Base-by-base conservation (phyloP, 306 rosid genomes). In the Sechiopsis laciniata region DNA sequence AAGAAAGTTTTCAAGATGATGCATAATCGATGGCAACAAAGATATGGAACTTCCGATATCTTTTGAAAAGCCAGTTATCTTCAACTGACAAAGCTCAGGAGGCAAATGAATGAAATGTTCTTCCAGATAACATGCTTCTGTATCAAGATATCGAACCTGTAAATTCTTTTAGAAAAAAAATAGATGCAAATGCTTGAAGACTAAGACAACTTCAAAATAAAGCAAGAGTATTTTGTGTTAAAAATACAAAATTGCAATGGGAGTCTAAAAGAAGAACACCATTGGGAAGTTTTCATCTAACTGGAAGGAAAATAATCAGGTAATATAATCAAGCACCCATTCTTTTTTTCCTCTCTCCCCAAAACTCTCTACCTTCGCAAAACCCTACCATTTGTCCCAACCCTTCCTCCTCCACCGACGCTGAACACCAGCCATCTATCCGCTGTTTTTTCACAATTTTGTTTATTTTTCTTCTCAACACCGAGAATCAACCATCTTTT, bases 11-110 rank as follows among this genome's bases (percentile, higher is more conserved):
- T 85, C 96, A 64, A 94, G 88, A 75, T 92, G 99, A 74, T 94
- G 97, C 96, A 94, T 94, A 53, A 94, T 68, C 52, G 98, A 94
- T 56, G 98, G 98, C 78, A 94, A 82, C 83, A 94, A 78, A 80
- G 96, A 94, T 79, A 94, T 59, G 61, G 98, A 90, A 83, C 98
- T 94, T 26, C 97, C 98, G 20, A 94, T 84, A 75, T 94, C 96
- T 83, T 94, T 94, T 6, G 98, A 89, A 87, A 94, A 94, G 69
- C 97, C 96, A 35, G 81, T 64, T 78, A 94, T 77, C 84, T 94
- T 94, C 82, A 94, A 80, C 51, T 94, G 87, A 78, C 95, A 94
- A 67, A 89, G 74, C 84, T 94, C 97, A 5, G 98, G 98, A 67
- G 97, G 96, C 75, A 94, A 81, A 79, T 75, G 51, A 58, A 63